Conservation (phyloP, 371 early-diverging fungal species). For the Mortierella sp. region DNA sequence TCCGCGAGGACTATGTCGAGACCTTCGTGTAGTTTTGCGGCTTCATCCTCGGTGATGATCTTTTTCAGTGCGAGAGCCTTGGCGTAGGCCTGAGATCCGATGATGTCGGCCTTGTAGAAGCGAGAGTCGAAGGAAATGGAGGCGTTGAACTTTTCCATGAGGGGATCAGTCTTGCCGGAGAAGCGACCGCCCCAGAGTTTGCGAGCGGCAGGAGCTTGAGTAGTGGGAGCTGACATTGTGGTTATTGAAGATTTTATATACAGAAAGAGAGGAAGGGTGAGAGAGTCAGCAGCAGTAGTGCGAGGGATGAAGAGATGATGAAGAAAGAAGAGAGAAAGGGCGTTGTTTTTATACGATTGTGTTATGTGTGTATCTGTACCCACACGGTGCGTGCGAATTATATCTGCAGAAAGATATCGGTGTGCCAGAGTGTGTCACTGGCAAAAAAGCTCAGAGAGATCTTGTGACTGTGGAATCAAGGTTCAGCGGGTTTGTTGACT, state of each 20-base stretch:
- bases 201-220: constrained; percentile 35
- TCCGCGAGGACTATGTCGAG: constrained; percentile 81
- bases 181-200: constrained; percentile 91
- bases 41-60: constrained; percentile 84
- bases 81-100: constrained; percentile 93
- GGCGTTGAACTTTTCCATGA: constrained; percentile 97
- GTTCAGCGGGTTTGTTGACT: too few relatives aligned
- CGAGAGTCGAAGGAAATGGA: constrained; percentile 94
- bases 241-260: background rate
- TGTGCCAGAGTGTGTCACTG: too few relatives aligned
- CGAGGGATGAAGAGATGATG: background rate
- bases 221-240: constrained; percentile 18
- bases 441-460: too few relatives aligned
- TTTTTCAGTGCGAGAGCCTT: constrained; percentile 80
- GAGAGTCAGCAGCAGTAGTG: background rate
- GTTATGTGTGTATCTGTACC: too few relatives aligned
- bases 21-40: constrained; percentile 77
- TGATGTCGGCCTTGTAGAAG: constrained; percentile 90
- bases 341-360: background rate
- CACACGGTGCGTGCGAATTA: too few relatives aligned
- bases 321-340: too few relatives aligned
- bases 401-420: too few relatives aligned
- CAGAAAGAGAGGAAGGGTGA: background rate
- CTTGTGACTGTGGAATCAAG: too few relatives aligned
- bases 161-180: constrained; percentile 91